These are phyloP conservation scores for Aspergillus sp. DNA, from an alignment of 2,329 filamentous ascomycete genomes.

Conservation along the genomic window DNA sequence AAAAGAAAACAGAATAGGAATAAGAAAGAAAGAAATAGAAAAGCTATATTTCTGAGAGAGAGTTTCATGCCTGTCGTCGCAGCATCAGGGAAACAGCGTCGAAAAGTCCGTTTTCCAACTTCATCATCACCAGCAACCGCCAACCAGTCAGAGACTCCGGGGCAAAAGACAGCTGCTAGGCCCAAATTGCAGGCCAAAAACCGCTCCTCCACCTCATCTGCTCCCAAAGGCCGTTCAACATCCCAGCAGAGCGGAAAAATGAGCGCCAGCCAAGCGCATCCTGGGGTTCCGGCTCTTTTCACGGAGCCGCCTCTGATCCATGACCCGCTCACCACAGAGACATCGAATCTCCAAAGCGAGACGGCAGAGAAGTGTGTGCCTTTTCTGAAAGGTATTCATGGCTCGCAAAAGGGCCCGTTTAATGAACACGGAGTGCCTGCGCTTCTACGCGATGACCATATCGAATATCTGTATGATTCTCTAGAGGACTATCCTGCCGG, in stretches of 20 bases:
- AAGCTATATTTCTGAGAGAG: slow-evolving; percentile 2
- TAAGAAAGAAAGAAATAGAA: slow-evolving; percentile 4
- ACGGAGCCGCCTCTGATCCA: slow-evolving; percentile 54
- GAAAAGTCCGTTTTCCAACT: slow-evolving; percentile 34
- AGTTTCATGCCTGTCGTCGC: slow-evolving; percentile 29
- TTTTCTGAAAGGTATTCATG: slow-evolving; percentile 53
- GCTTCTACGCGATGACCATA: slow-evolving; percentile 60
- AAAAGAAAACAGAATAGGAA: too few species aligned
- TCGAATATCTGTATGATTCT: slow-evolving; percentile 44
- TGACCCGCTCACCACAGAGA: slow-evolving; percentile 63
- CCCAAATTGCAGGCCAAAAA: slow-evolving; percentile 9
- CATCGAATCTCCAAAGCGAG: slow-evolving; percentile 63
- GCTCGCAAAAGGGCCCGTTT: slow-evolving; percentile 47
- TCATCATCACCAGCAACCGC: slow-evolving; percentile 12
- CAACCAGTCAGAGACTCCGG: slow-evolving; percentile 3
- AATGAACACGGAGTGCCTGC: slow-evolving; percentile 71
- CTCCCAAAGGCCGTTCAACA: too few species aligned
- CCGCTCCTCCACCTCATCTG: slow-evolving; percentile 5
- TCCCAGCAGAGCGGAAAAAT: slow-evolving; percentile 11
- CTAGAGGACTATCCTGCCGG: slow-evolving; percentile 59
- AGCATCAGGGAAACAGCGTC: slow-evolving; percentile 29
- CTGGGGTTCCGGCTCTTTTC: slow-evolving; percentile 36
- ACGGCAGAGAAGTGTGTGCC: slow-evolving; percentile 67
- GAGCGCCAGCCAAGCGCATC: slow-evolving; percentile 16
- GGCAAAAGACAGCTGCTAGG: not conserved